phyloP scores from a whole-genome alignment of 2,329 filamentous ascomycete genomes.

The Proliferodiscus dingleyae region DNA sequence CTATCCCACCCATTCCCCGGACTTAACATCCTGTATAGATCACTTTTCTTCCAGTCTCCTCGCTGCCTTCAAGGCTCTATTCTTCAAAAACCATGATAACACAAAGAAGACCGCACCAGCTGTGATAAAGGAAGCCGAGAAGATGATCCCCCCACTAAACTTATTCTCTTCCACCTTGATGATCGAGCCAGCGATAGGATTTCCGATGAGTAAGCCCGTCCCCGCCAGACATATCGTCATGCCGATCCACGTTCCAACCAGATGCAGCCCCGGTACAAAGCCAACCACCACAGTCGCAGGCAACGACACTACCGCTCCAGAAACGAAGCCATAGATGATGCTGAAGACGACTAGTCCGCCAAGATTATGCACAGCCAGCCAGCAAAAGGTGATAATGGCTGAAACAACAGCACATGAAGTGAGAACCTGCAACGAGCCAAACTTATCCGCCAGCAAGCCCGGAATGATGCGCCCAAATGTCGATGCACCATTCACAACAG shows the following conservation, averaged over 20 bases:
- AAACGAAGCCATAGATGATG: constrained; percentile 60
- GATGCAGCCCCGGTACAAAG: constrained; percentile 41
- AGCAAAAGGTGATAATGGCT: constrained; percentile 32
- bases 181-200: constrained; percentile 59
- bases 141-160: constrained; percentile 48
- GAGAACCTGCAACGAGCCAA: constrained; percentile 47
- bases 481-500: constrained; percentile 22
- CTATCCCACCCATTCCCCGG: too few relatives aligned
- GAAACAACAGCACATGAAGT: constrained; percentile 39
- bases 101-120: neutral
- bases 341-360: constrained; percentile 57
- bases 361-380: constrained; percentile 47
- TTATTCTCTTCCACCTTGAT: constrained; percentile 43
- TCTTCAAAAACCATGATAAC: neutral
- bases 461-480: constrained; percentile 50
- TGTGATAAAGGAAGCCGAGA: constrained; percentile 38
- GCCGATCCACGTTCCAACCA: constrained; percentile 26
- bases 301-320: constrained; percentile 59
- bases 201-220: constrained; percentile 54
- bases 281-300: constrained; percentile 50
- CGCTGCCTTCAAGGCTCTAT: neutral
- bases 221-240: constrained; percentile 34
- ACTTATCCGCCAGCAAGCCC: constrained; percentile 44
- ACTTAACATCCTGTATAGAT: neutral
- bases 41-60: neutral